Evolutionary conservation across 2,329 filamentous ascomycete genomes (phyloP).

Genomic region (Colletotrichum costaricense): DNA sequence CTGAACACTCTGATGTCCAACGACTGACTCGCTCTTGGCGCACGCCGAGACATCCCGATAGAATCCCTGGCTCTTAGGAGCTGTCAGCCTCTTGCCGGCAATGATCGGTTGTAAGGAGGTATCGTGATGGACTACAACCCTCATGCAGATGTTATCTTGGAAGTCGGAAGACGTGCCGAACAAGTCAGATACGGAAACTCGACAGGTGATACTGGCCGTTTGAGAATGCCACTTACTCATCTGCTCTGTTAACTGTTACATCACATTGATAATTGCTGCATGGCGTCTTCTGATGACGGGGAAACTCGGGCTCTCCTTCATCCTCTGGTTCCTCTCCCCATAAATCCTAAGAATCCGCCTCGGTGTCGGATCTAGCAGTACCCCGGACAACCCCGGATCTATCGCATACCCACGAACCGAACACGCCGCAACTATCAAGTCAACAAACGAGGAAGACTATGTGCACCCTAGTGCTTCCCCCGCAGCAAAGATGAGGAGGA

Average conservation of each 20-base stretch:
- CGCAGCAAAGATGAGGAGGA: background rate
- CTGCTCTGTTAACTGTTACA: background rate
- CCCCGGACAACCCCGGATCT: background rate
- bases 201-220: background rate
- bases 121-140: background rate
- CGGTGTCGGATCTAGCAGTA: background rate
- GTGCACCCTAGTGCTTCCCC: background rate
- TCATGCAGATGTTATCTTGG: background rate
- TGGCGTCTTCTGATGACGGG: background rate
- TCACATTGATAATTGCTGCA: background rate
- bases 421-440: background rate
- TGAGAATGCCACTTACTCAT: background rate
- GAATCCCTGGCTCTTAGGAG: background rate
- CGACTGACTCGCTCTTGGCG: background rate
- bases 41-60: background rate
- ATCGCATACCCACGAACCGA: background rate
- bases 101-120: background rate
- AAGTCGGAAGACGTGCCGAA: background rate
- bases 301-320: background rate
- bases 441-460: background rate
- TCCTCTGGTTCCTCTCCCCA: background rate
- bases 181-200: background rate
- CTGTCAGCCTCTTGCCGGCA: background rate
- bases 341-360: slow-evolving; percentile 8
- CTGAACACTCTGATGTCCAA: too few species aligned